Conservation (phyloP, 805 yeast genomes). For the Helenozyma baotianmanensis region DNA sequence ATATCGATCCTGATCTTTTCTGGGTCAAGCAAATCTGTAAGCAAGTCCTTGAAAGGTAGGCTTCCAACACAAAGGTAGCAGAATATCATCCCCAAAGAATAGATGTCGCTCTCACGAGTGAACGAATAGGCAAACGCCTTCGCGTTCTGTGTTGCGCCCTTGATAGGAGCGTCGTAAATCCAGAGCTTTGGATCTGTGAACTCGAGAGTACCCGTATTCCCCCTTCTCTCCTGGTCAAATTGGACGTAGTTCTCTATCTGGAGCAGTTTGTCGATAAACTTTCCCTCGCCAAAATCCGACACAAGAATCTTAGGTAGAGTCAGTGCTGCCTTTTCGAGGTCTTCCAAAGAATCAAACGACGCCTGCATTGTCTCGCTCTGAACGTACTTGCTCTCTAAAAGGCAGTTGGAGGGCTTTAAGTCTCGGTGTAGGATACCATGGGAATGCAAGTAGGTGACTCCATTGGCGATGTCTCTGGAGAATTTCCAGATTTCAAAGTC, state of each 20-base stretch:
- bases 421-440: slow-evolving; percentile 84
- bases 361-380: background rate
- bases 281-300: slow-evolving; percentile 89
- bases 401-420: slow-evolving; percentile 83
- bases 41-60: slow-evolving; percentile 47
- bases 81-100: slow-evolving; percentile 79
- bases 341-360: slow-evolving; percentile 3
- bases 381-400: slow-evolving; percentile 41
- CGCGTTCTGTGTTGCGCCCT: slow-evolving; percentile 21
- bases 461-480: slow-evolving; percentile 62
- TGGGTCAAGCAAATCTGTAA: slow-evolving; percentile 21
- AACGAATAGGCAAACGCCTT: slow-evolving; percentile 47
- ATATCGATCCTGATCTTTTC: slow-evolving; percentile 23
- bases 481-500: slow-evolving; percentile 64
- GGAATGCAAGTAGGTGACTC: slow-evolving; percentile 67
- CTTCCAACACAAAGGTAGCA: slow-evolving; percentile 67
- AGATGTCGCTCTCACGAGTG: slow-evolving; percentile 70
- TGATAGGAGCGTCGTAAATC: slow-evolving; percentile 19
- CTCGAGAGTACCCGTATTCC: slow-evolving; percentile 84
- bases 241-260: slow-evolving; percentile 7
- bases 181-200: slow-evolving; percentile 84
- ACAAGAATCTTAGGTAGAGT: slow-evolving; percentile 67
- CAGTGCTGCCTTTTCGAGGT: slow-evolving; percentile 15
- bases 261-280: slow-evolving; percentile 54
- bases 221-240: slow-evolving; percentile 54